Evolutionary conservation across 129 eudicot species (phyloP), one percentile per base, ranked within the genome.

Genomic region (Chrysanthemum makinoi): DNA sequence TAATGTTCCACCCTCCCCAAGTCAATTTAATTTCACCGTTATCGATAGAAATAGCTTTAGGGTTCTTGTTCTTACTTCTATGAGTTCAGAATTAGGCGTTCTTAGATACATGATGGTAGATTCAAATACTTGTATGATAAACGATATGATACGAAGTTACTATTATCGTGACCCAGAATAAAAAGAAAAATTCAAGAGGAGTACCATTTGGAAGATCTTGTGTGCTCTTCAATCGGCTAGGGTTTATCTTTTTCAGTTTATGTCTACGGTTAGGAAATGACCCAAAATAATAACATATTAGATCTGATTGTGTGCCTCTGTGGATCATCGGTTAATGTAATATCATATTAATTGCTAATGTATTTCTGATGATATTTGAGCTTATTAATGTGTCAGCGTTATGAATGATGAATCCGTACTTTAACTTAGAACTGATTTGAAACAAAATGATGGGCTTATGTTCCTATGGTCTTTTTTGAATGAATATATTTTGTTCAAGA

Each of bases 21-120:
- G 69, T 73, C 79, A 62, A 48, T 62, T 78, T 43, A 74, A 77
- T 43, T 84, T 84, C 77, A 28, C 19, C 28, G 55, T 69, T 12
- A 55, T 56, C 11, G 80, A 84, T 14, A 65, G 72, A 54, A 61
- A 78, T 71, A 80, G 81, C 70, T 84, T 66, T 84, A 84, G 72
- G 69, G 78, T 62, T 73, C 18, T 46, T 56, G 72, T 15, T 39
- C 46, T 7, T 39, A 39, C 46, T 39, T 39, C 10, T 8, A 8
- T 8, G 46, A 39, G 46, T 39, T 39, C 61, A 53, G 10, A 43
- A 30, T 75, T 75, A 75, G 79, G 73, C 66, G 60, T 75, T 66
- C 48, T 24, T 49, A 19, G 46, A 59, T 19, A 67, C 62, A 43
- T 68, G 49, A 54, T 28, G 66, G 48, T 28, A 48, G 68, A 55